Percentiles rank a stretch among this genome's conserved stretches.
Conservation (phyloP, 768 basidiomycete species). For the Leccinum broughii region DNA sequence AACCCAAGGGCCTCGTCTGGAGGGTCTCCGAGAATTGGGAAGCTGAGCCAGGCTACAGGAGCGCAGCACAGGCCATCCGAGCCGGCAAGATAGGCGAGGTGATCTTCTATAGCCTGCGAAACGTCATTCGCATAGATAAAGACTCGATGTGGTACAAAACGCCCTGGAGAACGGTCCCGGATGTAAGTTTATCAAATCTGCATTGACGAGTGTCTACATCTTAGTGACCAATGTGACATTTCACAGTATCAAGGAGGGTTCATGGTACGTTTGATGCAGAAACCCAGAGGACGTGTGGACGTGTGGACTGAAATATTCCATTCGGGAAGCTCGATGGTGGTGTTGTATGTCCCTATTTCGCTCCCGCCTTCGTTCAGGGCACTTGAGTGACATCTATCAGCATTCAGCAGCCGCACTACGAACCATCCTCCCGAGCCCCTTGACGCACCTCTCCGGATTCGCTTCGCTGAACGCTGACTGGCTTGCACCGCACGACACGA, state of each 20-base stretch:
- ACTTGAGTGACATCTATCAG: slow-evolving; percentile 32
- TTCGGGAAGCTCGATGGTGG: slow-evolving; percentile 68
- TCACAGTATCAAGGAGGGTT: slow-evolving; percentile 78
- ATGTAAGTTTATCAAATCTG: slow-evolving; percentile 46
- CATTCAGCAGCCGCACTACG: slow-evolving; percentile 69
- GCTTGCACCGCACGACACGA: slow-evolving; percentile 79
- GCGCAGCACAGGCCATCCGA: slow-evolving; percentile 48
- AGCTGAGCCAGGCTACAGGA: slow-evolving; percentile 54
- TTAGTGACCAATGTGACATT: not conserved
- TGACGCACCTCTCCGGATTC: slow-evolving; percentile 61
- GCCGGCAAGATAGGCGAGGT: slow-evolving; percentile 73
- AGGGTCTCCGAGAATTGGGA: slow-evolving; percentile 80
- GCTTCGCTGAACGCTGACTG: slow-evolving; percentile 69
- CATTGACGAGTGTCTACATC: not conserved
- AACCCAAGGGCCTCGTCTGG: slow-evolving; percentile 72
- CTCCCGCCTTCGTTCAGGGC: not conserved
- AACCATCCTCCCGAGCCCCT: slow-evolving; percentile 50
- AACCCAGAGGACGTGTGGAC: not conserved
- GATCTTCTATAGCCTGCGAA: slow-evolving; percentile 59
- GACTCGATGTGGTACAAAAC: slow-evolving; percentile 79
- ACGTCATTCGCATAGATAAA: slow-evolving; percentile 54
- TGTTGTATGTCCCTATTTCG: slow-evolving; percentile 52
- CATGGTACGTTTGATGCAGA: slow-evolving; percentile 50
- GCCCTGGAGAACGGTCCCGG: slow-evolving; percentile 80
- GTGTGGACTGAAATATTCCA: slow-evolving; percentile 1